Conservation (phyloP, 345 rosid genomes). For the Odontarrhena argentea region DNA sequence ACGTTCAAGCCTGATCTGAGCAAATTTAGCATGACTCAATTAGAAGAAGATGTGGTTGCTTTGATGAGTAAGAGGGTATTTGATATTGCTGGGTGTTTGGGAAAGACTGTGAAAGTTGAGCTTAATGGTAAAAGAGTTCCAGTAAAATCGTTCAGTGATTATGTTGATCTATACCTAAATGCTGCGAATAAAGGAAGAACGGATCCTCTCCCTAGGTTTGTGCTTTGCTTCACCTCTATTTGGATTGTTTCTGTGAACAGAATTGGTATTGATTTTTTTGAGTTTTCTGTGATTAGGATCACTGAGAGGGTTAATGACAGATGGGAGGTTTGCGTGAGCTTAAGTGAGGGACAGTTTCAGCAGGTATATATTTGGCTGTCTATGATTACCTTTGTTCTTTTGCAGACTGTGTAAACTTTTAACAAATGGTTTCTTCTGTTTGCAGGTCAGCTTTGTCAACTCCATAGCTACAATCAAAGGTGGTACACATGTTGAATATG, state of each 20-base stretch:
- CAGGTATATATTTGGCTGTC: conserved; percentile 55
- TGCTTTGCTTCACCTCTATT: background rate
- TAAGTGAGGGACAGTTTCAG: conserved; percentile 94
- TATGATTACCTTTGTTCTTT: background rate
- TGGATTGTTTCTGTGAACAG: background rate
- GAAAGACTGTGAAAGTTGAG: conserved; percentile 88
- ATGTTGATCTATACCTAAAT: conserved; percentile 70
- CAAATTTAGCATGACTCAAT: conserved; percentile 75
- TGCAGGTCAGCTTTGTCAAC: conserved; percentile 94
- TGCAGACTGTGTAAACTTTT: background rate
- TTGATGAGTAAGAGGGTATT: conserved; percentile 88
- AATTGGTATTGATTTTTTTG: conserved; percentile 24
- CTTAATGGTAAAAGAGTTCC: conserved; percentile 76
- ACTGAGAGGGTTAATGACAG: conserved; percentile 72
- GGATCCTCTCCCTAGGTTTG: conserved; percentile 63
- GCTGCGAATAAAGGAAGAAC: conserved; percentile 49
- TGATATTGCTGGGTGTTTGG: conserved; percentile 94
- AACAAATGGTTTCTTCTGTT: conserved; percentile 20
- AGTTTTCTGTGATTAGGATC: conserved; percentile 49
- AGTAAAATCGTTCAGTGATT: conserved; percentile 71
- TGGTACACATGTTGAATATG: conserved; percentile 96
- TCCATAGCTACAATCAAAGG: conserved; percentile 89
- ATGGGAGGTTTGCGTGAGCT: conserved; percentile 87
- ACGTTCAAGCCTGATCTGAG: conserved; percentile 80
- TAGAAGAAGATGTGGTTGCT: conserved; percentile 92